Evolutionary conservation across 495 filamentous ascomycete species (phyloP), one percentile per base, ranked within the genome.

Genomic region (Friedmanniomyces simplex): DNA sequence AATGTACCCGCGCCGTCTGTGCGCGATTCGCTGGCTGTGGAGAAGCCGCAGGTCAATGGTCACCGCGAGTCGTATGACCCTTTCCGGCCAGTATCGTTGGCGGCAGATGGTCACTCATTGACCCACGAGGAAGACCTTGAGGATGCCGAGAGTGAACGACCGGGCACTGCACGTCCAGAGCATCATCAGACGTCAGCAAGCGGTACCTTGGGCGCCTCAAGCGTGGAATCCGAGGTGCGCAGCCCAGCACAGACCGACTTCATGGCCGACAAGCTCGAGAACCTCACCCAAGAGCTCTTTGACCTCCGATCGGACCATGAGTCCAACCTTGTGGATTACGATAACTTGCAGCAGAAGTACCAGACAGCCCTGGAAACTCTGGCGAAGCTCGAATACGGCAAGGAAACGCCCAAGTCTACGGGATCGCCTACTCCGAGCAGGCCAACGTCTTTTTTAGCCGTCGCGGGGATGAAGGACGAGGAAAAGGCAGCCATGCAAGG

Each of bases 251-350:
- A 96, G 66, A 84, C 82, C 30, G 85, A 86, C 58, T 88, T 88
- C 63, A 85, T 97, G 51, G 84, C 86, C 13, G 91, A 97, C 67
- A 96, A 97, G 73, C 79, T 98, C 37, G 90, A 96, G 62, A 87
- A 79, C 45, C 84, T 97, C 46, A 91, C 85, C 16, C 89, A 95
- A 67, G 94, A 99, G 67, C 84, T 99, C 1, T 82, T 96, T 50
- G 87, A 94, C 63, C 79, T 99, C 48, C 83, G 84, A 32, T 82
- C 91, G 36, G 88, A 94, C 71, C 94, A 99, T 62, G 94, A 97
- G 67, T 74, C 76, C 10, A 89, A 90, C 3, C 61, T 94, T 30
- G 82, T 74, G 55, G 90, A 97, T 43, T 94, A 82, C 59, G 88
- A 93, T 52, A 68, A 82, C 54, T 84, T 99, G 30, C 82, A 86